A percentile compares a stretch with the other conserved stretches of the same genome.
These are phyloP conservation scores for Tolypocladium cylindrosporum DNA, from an alignment of 2,329 filamentous ascomycete genomes.

Conservation along the genomic window DNA sequence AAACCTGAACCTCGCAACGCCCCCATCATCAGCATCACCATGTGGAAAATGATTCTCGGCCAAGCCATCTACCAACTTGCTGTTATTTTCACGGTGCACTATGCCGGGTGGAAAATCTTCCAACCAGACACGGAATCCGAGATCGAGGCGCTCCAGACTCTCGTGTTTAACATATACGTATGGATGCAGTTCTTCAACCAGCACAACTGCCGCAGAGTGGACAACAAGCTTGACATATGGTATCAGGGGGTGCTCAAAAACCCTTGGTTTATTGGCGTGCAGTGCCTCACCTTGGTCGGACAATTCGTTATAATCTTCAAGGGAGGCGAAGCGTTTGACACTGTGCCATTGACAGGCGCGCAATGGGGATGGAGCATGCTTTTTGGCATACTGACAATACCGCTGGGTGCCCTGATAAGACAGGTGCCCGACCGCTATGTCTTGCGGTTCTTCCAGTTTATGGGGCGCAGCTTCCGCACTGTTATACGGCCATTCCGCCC, in stretches of 20 bases:
- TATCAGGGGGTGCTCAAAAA: conserved; percentile 69
- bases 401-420: conserved; percentile 38
- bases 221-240: conserved; percentile 70
- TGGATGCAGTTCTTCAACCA: conserved; percentile 90
- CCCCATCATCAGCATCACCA: conserved; percentile 61
- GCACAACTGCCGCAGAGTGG: conserved; percentile 67
- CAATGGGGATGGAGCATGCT: conserved; percentile 65
- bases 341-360: conserved; percentile 46
- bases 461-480: conserved; percentile 9
- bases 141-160: conserved; percentile 39
- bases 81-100: conserved; percentile 50
- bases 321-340: conserved; percentile 58
- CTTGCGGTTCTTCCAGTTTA: conserved; percentile 14
- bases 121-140: conserved; percentile 32
- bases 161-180: conserved; percentile 79
- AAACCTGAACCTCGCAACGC: conserved; percentile 68
- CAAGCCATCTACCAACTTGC: conserved; percentile 67
- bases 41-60: conserved; percentile 88
- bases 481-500: conserved; percentile 10
- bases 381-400: conserved; percentile 57
- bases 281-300: conserved; percentile 56
- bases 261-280: conserved; percentile 64
- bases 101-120: conserved; percentile 47
- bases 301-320: conserved; percentile 65
- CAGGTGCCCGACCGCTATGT: conserved; percentile 28